Conservation (phyloP, 192 early-diverging fungal genomes). For the Umbelopsis isabellina region DNA sequence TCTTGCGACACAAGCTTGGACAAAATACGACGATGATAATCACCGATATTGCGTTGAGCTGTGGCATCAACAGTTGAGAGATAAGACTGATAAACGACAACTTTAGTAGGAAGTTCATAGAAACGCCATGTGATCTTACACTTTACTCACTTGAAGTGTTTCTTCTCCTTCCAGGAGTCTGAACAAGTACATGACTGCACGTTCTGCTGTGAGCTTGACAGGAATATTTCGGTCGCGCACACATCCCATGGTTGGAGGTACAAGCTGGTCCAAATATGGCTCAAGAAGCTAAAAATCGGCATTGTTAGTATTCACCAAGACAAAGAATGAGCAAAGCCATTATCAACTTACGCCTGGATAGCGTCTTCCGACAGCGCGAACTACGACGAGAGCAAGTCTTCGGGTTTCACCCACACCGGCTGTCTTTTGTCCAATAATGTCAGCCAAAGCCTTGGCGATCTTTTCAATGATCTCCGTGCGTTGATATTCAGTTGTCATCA, state of each 20-base stretch:
- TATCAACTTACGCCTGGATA: conserved; percentile 26
- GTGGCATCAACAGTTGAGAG: conserved; percentile 48
- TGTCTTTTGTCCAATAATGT: conserved; percentile 32
- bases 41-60: conserved; percentile 50
- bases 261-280: conserved; percentile 54
- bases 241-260: conserved; percentile 69
- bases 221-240: conserved; percentile 82
- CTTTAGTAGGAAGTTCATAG: background rate
- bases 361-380: conserved; percentile 45
- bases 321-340: background rate
- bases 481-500: conserved; percentile 53
- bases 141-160: conserved; percentile 36
- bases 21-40: conserved; percentile 66
- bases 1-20: conserved; percentile 49
- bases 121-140: background rate
- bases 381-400: conserved; percentile 43
- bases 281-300: conserved; percentile 38
- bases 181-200: conserved; percentile 73
- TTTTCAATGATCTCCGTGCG: conserved; percentile 40
- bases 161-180: conserved; percentile 59
- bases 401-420: conserved; percentile 36
- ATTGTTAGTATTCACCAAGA: background rate
- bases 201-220: conserved; percentile 86
- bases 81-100: conserved; percentile 24
- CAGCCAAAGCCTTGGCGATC: conserved; percentile 32